Evolutionary conservation across 2,329 filamentous ascomycete species (phyloP).

Genomic region (Teratosphaeria epicoccoides): DNA sequence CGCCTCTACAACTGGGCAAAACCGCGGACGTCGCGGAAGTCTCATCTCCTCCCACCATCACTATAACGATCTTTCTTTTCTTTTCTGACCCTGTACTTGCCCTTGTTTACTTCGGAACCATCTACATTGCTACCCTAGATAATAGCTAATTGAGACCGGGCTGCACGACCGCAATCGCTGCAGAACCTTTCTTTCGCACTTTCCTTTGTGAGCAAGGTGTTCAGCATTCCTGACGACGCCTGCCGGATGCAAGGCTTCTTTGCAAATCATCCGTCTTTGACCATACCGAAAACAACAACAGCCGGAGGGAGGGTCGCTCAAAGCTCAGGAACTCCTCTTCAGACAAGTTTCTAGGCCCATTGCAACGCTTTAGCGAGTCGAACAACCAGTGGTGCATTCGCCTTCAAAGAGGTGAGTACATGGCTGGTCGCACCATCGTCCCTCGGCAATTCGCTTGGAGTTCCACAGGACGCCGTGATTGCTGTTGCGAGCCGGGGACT

Average conservation of each 20-base stretch:
- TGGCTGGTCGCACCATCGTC: neutral
- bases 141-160: neutral
- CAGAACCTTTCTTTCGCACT: neutral
- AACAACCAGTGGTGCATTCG: constrained; percentile 3
- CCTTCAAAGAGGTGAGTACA: constrained; percentile 5
- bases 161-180: neutral
- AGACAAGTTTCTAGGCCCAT: neutral
- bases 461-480: constrained; percentile 4
- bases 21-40: neutral
- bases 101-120: neutral
- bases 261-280: constrained; percentile 1
- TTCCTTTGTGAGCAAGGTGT: constrained; percentile 2
- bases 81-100: neutral
- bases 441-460: constrained; percentile 3
- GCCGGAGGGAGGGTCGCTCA: neutral
- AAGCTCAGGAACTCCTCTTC: neutral
- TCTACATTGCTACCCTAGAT: neutral
- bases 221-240: constrained; percentile 2
- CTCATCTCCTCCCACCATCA: neutral
- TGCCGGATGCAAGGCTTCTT: neutral
- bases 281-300: neutral
- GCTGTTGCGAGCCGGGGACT: constrained; percentile 1
- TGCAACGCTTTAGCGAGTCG: neutral
- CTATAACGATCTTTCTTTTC: neutral
- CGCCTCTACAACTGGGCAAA: neutral